Percentiles rank a stretch among this genome's conserved stretches.
These are phyloP conservation scores for Saccharomycopsis sp. DNA, from an alignment of 805 yeast genomes.

Conservation along the genomic window DNA sequence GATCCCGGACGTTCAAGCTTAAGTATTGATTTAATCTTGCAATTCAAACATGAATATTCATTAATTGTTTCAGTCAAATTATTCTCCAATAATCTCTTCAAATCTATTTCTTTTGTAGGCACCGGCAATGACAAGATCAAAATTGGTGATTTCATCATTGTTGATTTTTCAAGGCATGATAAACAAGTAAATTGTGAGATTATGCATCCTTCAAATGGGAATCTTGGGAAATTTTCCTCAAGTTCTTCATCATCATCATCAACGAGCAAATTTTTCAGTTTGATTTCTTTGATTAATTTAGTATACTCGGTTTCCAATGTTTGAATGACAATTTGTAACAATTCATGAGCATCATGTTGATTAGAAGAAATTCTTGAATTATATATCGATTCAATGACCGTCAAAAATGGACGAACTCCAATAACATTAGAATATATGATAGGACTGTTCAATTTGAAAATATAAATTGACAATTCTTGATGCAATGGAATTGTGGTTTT, in stretches of 20 bases:
- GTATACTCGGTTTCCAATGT: conserved; percentile 63
- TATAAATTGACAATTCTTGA: conserved; percentile 43
- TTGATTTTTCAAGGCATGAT: conserved; percentile 58
- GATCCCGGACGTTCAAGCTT: conserved; percentile 27
- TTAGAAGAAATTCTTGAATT: conserved; percentile 66
- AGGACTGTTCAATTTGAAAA: conserved; percentile 57
- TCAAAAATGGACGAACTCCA: conserved; percentile 75
- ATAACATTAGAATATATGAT: conserved; percentile 44
- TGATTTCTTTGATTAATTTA: conserved; percentile 26
- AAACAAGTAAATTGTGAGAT: conserved; percentile 66
- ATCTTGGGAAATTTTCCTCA: conserved; percentile 36
- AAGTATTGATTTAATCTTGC: conserved; percentile 47
- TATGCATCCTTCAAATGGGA: conserved; percentile 68
- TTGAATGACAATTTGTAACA: conserved; percentile 74
- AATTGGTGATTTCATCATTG: conserved; percentile 46
- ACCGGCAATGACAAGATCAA: conserved; percentile 63
- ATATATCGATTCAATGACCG: conserved; percentile 63
- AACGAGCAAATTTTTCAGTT: conserved; percentile 25
- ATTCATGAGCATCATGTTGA: conserved; percentile 95
- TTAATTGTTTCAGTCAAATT: conserved; percentile 63
- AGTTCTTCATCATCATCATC: conserved; percentile 19
- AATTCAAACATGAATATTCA: conserved; percentile 72
- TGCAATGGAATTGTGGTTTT: conserved; percentile 42
- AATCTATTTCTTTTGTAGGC: conserved; percentile 49
- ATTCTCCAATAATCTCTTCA: conserved; percentile 49